These are phyloP conservation scores for Colletotrichum simmondsii DNA, from an alignment of 2,329 filamentous ascomycete species.

Conservation along the genomic window DNA sequence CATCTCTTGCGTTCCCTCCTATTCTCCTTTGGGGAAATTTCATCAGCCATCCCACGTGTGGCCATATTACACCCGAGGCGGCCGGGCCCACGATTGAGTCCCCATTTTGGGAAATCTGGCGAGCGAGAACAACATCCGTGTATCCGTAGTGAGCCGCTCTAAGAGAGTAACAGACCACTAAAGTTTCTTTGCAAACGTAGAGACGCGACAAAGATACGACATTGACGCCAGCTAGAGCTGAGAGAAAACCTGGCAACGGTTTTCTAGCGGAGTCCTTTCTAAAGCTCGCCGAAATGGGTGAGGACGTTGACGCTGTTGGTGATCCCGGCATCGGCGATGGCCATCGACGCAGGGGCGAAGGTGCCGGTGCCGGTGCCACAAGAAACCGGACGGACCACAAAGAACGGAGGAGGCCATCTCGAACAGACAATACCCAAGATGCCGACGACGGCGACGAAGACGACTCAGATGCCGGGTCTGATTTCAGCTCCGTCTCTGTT, in stretches of 20 bases:
- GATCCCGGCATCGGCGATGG: constrained; percentile 27
- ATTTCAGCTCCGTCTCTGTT: constrained; percentile 46
- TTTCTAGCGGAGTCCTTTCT: neutral
- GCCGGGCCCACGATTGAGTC: constrained; percentile 5
- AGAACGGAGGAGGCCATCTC: constrained; percentile 19
- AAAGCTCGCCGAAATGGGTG: constrained; percentile 7
- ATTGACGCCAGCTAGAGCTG: neutral
- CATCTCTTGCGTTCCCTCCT: neutral
- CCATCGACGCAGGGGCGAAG: constrained; percentile 1
- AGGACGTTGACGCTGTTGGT: constrained; percentile 20
- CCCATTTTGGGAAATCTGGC: neutral
- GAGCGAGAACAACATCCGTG: neutral
- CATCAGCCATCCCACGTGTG: constrained; percentile 6
- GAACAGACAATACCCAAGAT: neutral
- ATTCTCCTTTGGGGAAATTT: neutral
- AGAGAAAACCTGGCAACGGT: neutral
- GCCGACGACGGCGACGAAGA: constrained; percentile 34
- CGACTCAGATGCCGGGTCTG: constrained; percentile 42
- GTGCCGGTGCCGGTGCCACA: neutral
- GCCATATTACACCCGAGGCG: neutral
- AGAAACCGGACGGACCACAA: constrained; percentile 17
- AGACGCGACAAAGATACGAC: neutral
- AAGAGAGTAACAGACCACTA: neutral
- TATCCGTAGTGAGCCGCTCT: neutral
- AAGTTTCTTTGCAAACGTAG: neutral